A percentile compares a stretch with the other conserved stretches of the same genome.
These are phyloP conservation scores for Fraxinus angustifolia DNA, from an alignment of 305 asterid species.

Conservation along the genomic window DNA sequence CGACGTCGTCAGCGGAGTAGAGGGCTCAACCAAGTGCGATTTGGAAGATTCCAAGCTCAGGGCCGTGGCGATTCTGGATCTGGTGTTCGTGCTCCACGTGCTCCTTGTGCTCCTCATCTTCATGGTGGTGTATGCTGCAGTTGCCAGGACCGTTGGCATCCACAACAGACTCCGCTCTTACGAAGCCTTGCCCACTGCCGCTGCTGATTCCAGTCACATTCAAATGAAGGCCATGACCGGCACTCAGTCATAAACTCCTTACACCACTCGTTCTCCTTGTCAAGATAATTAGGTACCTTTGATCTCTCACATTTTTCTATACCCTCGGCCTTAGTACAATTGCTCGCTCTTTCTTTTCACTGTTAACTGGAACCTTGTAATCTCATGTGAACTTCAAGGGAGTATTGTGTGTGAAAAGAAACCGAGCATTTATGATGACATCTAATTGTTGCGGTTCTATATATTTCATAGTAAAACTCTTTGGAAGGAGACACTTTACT, in stretches of 20 bases:
- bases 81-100: slow-evolving; percentile 67
- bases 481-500: not conserved
- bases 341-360: not conserved
- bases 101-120: slow-evolving; percentile 57
- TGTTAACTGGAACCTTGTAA: not conserved
- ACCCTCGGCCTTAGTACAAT: not conserved
- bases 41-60: slow-evolving; percentile 89
- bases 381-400: slow-evolving; percentile 1
- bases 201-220: slow-evolving; percentile 62
- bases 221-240: slow-evolving; percentile 90
- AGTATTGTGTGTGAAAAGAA: not conserved
- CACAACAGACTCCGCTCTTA: slow-evolving; percentile 72
- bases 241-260: slow-evolving; percentile 62
- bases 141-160: slow-evolving; percentile 56
- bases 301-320: not conserved
- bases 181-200: slow-evolving; percentile 60
- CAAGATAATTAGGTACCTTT: slow-evolving; percentile 24
- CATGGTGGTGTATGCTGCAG: slow-evolving; percentile 43
- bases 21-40: slow-evolving; percentile 95
- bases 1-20: slow-evolving; percentile 84
- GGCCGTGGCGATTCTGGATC: slow-evolving; percentile 79
- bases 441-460: not conserved
- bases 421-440: not conserved
- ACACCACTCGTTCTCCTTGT: not conserved
- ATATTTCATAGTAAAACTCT: not conserved